Evolutionary conservation across 140 eudicot species (phyloP).

Genomic region (Stevia rebaudiana): DNA sequence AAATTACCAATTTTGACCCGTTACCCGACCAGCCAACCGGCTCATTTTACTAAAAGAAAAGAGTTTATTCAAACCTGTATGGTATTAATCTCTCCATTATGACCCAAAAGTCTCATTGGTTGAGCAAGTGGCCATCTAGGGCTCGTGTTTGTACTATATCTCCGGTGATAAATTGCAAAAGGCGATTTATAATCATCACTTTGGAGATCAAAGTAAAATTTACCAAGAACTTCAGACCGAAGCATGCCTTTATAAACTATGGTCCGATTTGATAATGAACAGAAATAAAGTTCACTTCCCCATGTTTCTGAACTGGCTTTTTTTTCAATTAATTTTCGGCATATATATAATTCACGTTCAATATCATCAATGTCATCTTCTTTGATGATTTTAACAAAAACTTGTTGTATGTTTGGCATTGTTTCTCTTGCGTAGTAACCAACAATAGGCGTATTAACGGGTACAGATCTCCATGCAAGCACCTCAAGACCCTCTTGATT

Average conservation of each 20-base stretch:
- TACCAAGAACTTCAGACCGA: slow-evolving; percentile 92
- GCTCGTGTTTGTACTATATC: slow-evolving; percentile 95
- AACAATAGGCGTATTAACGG: slow-evolving; percentile 75
- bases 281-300: slow-evolving; percentile 89
- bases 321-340: slow-evolving; percentile 84
- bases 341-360: slow-evolving; percentile 86
- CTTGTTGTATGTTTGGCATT: slow-evolving; percentile 95
- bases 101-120: slow-evolving; percentile 99
- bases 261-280: slow-evolving; percentile 90
- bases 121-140: slow-evolving; percentile 99
- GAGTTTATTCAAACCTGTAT: slow-evolving; percentile 64
- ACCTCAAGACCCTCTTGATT: slow-evolving; percentile 96
- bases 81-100: slow-evolving; percentile 98
- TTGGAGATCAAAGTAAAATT: slow-evolving; percentile 77
- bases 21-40: background rate
- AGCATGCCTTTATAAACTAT: slow-evolving; percentile 98
- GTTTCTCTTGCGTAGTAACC: slow-evolving; percentile 85
- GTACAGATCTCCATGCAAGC: slow-evolving; percentile 97
- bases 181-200: slow-evolving; percentile 66
- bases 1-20: background rate
- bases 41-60: slow-evolving; percentile 6
- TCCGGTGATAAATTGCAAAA: slow-evolving; percentile 88
- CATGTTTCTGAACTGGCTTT: slow-evolving; percentile 63
- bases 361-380: slow-evolving; percentile 87
- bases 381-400: slow-evolving; percentile 58